These are phyloP conservation scores for Tuber magnatum DNA, from an alignment of 495 filamentous ascomycete species.

Conservation along the genomic window DNA sequence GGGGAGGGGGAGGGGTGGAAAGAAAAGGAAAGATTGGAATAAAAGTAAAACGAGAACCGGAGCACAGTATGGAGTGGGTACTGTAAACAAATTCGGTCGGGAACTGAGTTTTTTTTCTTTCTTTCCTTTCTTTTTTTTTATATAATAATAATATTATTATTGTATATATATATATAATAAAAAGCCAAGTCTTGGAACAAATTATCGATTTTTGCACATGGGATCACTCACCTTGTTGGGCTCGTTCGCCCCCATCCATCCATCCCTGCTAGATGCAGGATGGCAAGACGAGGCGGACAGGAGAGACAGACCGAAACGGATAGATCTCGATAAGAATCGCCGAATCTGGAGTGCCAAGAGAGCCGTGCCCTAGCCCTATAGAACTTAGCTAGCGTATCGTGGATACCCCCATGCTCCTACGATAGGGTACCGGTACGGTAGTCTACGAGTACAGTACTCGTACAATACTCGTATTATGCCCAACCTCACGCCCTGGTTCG, in stretches of 20 bases:
- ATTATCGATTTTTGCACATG: slow-evolving; percentile 1
- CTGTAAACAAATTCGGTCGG: background rate
- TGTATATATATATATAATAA: too few species aligned
- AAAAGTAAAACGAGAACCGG: background rate
- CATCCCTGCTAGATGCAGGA: background rate
- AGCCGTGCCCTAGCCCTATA: background rate
- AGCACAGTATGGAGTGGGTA: too few species aligned
- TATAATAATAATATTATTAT: too few species aligned
- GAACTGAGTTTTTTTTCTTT: too few species aligned
- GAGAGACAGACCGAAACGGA: background rate
- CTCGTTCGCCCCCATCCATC: background rate
- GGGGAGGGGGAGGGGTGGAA: too few species aligned
- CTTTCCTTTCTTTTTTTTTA: too few species aligned
- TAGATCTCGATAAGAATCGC: background rate
- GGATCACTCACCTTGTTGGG: background rate
- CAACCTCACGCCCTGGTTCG: background rate
- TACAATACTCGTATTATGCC: background rate
- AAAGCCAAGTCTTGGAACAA: background rate
- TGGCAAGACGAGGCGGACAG: background rate
- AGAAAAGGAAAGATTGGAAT: background rate
- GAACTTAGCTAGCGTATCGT: background rate
- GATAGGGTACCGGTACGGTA: background rate
- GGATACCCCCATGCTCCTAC: background rate
- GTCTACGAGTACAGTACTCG: too few species aligned
- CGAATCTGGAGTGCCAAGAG: background rate